Evolutionary conservation across 2,329 filamentous ascomycete species (phyloP).

Genomic region (Microsporum audouinii): DNA sequence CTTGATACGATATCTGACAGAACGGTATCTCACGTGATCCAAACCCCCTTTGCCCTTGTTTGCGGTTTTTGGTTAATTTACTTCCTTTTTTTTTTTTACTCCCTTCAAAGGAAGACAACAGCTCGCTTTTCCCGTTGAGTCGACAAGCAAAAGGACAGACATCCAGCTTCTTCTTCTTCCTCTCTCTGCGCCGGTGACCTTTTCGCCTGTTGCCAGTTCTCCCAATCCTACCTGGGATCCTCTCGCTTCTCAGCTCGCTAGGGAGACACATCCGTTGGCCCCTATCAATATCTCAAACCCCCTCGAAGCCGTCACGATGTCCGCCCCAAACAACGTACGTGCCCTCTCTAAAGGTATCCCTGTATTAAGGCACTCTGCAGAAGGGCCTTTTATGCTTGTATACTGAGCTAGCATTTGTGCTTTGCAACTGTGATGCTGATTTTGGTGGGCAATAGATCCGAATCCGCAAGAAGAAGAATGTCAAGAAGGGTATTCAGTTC

Average conservation of each 20-base stretch:
- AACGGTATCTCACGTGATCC: neutral
- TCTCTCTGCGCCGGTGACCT: neutral
- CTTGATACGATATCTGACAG: neutral
- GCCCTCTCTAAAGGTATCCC: neutral
- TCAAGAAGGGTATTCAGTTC: slow-evolving; percentile 99
- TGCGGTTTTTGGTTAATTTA: neutral
- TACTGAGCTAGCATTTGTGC: neutral
- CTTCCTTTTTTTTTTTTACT: neutral
- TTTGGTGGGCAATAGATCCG: slow-evolving; percentile 52
- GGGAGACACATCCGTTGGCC: neutral
- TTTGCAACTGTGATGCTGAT: neutral
- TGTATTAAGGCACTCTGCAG: neutral
- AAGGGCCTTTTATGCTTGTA: neutral
- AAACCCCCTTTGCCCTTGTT: neutral
- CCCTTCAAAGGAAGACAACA: neutral
- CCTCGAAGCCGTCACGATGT: slow-evolving; percentile 36
- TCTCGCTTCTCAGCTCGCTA: neutral
- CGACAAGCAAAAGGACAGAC: neutral
- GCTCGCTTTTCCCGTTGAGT: neutral
- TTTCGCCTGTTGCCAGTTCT: neutral
- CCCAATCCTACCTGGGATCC: neutral
- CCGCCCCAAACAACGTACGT: slow-evolving; percentile 43
- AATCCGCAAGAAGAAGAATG: slow-evolving; percentile 99
- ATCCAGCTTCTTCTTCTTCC: neutral
- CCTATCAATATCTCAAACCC: neutral